Evolutionary conservation across 768 basidiomycete genomes (phyloP), one percentile per base, ranked within the genome.

Genomic region (Suillus brevipes): DNA sequence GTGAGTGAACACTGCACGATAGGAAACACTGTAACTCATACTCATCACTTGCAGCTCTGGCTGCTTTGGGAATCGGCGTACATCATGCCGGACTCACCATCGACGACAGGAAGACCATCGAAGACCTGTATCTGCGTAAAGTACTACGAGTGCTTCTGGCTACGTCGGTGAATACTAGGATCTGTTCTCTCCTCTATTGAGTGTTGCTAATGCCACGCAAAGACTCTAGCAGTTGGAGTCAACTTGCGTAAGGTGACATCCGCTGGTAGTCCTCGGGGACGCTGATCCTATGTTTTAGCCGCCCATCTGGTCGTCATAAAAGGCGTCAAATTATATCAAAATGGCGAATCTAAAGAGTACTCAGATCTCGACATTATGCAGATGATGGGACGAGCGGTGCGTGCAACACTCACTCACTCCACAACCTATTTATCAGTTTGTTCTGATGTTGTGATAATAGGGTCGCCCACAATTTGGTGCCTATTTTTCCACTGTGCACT

Each of bases 191-290:
- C 8, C 31, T 47, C 50, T 60, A 28, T 12, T 20, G 31, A 61
- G 3, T 50, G 49, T 69, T 71, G 31, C 67, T 58, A 43, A 9
- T 62, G n/a, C 6, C 8, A 12, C 8, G 10, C 65, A 2, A 69
- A 96, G 92, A 99, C 97, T 16, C 81, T 99, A 31, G 96, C 97
- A 0, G 95, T 98, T 45, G 97, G 97, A 1, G 94, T 99, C 40
- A 99, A 99, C 73, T 82, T 99, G 62, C 97, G 94, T 94, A 72
- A 68, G 88, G 79, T 60, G 23, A 6, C 25, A 63, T 57, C 18
- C 18, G 42, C 10, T 62, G 16, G 18, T 28, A 55, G 52, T 63
- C 49, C 52, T 16, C 61, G 14, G 28, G 34, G 25, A 63, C 65
- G 47, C 57, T 63, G 13, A 28, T 37, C 36, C 43, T 6, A 18